phyloP scores from a whole-genome alignment of 2,329 filamentous ascomycete genomes.

The Hymenoscyphus infarciens region DNA sequence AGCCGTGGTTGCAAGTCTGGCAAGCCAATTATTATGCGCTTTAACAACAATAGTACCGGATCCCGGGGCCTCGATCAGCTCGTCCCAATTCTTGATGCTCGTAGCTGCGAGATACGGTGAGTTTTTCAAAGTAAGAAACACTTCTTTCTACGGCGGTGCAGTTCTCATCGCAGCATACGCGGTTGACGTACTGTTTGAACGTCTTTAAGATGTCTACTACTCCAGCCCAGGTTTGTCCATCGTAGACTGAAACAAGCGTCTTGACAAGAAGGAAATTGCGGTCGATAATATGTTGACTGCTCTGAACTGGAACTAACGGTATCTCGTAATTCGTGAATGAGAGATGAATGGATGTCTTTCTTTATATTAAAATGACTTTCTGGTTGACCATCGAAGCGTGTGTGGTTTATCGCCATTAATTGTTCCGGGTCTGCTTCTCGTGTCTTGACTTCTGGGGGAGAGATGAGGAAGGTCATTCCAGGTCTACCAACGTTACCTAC shows the following conservation, averaged over 20 bases:
- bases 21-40: constrained; percentile 19
- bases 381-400: background rate
- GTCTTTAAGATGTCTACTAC: constrained; percentile 25
- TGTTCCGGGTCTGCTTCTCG: constrained; percentile 11
- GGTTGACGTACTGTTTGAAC: no score
- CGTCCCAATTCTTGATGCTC: constrained; percentile 22
- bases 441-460: constrained; percentile 13
- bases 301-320: constrained; percentile 15
- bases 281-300: constrained; percentile 17
- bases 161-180: no score
- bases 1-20: constrained; percentile 17
- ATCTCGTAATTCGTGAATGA: constrained; percentile 12
- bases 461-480: constrained; percentile 17
- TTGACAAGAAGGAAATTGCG: constrained; percentile 21
- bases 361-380: constrained; percentile 5
- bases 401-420: constrained; percentile 15
- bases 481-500: constrained; percentile 23
- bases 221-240: constrained; percentile 27
- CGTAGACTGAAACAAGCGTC: constrained; percentile 25
- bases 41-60: constrained; percentile 1
- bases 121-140: background rate
- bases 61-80: constrained; percentile 13
- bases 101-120: constrained; percentile 1
- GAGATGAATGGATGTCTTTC: constrained; percentile 1
- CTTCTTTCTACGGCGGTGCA: background rate